phyloP scores from a whole-genome alignment of 1,139 yeast genomes.

The Trichomonascaceae sp. region DNA sequence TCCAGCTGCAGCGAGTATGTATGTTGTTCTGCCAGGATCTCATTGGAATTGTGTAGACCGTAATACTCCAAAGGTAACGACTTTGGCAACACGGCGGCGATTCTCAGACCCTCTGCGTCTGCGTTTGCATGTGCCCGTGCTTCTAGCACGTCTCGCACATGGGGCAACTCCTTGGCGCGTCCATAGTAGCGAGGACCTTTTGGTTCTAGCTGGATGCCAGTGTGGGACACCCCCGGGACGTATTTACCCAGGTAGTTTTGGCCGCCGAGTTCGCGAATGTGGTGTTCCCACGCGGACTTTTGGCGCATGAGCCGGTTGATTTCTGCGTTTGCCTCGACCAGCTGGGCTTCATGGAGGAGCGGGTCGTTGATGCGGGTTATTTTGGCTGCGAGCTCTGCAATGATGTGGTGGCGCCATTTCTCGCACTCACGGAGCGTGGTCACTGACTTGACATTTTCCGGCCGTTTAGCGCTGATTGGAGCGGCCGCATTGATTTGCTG shows the following conservation, averaged over 20 bases:
- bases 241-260: slow-evolving; percentile 35
- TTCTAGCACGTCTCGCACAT: slow-evolving; percentile 43
- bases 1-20: too few species aligned
- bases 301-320: slow-evolving; percentile 58
- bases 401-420: slow-evolving; percentile 54
- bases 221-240: slow-evolving; percentile 8
- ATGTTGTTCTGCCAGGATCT: too few species aligned
- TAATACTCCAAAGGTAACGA: too few species aligned
- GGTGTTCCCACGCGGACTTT: slow-evolving; percentile 66
- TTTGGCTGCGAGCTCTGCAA: slow-evolving; percentile 50
- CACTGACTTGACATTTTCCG: slow-evolving; percentile 45
- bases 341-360: slow-evolving; percentile 39
- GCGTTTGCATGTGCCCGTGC: slow-evolving; percentile 18
- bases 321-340: slow-evolving; percentile 66
- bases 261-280: slow-evolving; percentile 57
- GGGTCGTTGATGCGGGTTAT: slow-evolving; percentile 54
- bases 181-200: slow-evolving; percentile 70
- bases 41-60: too few species aligned
- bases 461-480: slow-evolving; percentile 44
- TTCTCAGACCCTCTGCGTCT: too few species aligned
- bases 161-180: slow-evolving; percentile 69
- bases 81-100: too few species aligned
- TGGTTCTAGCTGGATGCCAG: slow-evolving; percentile 8
- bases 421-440: slow-evolving; percentile 55
- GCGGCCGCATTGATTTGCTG: slow-evolving; percentile 47